These are phyloP conservation scores for Amaranthus palmeri DNA, from an alignment of 148 eudicot species.

Conservation along the genomic window DNA sequence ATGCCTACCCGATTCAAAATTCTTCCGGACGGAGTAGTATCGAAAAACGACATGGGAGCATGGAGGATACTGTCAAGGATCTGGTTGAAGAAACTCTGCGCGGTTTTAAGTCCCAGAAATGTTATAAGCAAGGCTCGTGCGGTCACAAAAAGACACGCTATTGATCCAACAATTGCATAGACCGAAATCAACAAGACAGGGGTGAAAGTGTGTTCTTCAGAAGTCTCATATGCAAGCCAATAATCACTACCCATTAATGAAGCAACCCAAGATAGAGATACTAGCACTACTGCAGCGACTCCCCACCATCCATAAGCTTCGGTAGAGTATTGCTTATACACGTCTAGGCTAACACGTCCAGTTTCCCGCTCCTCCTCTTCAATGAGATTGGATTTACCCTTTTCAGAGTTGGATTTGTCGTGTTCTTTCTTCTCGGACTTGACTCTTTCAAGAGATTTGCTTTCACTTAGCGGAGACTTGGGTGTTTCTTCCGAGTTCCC, in stretches of 20 bases:
- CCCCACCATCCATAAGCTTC: conserved; percentile 73
- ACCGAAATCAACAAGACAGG: conserved; percentile 38
- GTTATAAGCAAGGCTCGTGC: conserved; percentile 32
- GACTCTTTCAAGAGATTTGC: conserved; percentile 24
- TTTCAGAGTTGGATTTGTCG: conserved; percentile 26
- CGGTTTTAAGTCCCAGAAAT: conserved; percentile 45
- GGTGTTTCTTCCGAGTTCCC: conserved; percentile 17
- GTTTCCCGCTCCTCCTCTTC: conserved; percentile 62
- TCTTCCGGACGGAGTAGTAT: conserved; percentile 72
- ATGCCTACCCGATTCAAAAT: conserved; percentile 45
- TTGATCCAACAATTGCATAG: conserved; percentile 32
- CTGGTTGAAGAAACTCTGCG: conserved; percentile 51
- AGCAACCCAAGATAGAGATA: conserved; percentile 42
- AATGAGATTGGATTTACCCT: conserved; percentile 47
- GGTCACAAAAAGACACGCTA: conserved; percentile 31
- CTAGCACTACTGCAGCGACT: conserved; percentile 30
- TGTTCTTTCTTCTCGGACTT: conserved; percentile 23
- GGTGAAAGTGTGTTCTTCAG: conserved; percentile 31
- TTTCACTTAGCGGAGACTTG: conserved; percentile 25
- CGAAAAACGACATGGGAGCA: conserved; percentile 76
- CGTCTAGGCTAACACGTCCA: conserved; percentile 39
- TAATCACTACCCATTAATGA: conserved; percentile 41
- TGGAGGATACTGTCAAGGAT: conserved; percentile 43
- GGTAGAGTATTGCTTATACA: conserved; percentile 48
- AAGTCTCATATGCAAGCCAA: conserved; percentile 63